Percentiles rank a stretch among this genome's conserved stretches.
These are phyloP conservation scores for Eucalyptus albens DNA, from an alignment of 345 rosid genomes.

Conservation along the genomic window DNA sequence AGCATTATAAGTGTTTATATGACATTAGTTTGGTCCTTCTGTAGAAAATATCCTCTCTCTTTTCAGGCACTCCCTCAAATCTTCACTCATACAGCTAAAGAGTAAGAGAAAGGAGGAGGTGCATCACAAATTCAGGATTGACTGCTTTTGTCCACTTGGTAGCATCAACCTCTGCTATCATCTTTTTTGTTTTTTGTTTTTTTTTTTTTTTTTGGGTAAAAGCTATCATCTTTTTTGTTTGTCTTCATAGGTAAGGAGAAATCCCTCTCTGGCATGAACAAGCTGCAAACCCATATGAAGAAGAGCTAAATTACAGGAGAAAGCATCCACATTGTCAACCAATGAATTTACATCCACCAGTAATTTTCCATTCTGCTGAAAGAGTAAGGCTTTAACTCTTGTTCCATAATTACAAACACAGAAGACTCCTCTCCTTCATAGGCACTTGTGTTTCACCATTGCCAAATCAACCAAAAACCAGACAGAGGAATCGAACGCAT, in stretches of 20 bases:
- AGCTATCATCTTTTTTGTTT: background rate
- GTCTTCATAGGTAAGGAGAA: background rate
- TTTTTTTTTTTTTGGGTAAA: too few relatives aligned
- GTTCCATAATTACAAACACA: background rate
- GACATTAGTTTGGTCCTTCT: too few relatives aligned
- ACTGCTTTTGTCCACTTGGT: background rate
- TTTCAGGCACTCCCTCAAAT: too few relatives aligned
- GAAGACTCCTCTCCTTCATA: background rate
- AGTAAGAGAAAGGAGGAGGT: background rate
- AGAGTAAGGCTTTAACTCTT: background rate
- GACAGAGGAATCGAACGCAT: background rate
- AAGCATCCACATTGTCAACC: background rate
- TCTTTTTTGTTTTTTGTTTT: background rate
- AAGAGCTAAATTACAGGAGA: background rate
- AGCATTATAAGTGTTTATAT: too few relatives aligned
- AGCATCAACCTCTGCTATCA: background rate
- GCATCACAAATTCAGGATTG: background rate
- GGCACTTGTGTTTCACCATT: background rate
- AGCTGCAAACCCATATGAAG: background rate
- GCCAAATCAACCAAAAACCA: background rate
- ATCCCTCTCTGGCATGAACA: background rate
- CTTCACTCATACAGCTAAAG: background rate
- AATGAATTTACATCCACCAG: background rate
- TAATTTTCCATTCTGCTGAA: background rate
- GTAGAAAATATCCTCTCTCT: too few relatives aligned